A percentile compares a stretch with the other conserved stretches of the same genome.
Evolutionary conservation across 2,329 filamentous ascomycete genomes (phyloP).

Genomic region (Colletotrichum sp.): DNA sequence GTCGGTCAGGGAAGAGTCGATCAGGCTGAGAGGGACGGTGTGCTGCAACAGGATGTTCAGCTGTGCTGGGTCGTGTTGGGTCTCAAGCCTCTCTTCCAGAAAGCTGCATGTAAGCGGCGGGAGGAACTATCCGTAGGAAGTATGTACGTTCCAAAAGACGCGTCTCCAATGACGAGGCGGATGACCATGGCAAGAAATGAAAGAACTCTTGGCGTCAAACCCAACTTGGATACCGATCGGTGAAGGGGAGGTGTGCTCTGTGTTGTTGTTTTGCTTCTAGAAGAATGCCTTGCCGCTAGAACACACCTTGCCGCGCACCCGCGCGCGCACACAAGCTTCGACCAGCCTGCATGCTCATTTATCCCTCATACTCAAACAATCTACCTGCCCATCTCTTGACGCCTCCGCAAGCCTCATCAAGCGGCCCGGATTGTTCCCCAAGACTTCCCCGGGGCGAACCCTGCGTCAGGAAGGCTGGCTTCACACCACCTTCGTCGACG

Average conservation of each 20-base stretch:
- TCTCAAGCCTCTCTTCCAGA: background rate
- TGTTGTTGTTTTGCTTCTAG: background rate
- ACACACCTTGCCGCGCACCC: background rate
- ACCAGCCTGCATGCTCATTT: background rate
- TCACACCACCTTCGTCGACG: background rate
- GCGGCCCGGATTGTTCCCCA: background rate
- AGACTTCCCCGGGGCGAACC: background rate
- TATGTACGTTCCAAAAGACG: background rate
- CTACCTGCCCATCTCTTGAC: background rate
- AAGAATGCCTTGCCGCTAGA: background rate
- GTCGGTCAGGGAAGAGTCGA: background rate
- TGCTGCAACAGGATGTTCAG: background rate
- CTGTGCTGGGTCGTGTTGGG: background rate
- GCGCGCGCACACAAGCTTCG: background rate
- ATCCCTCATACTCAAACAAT: background rate
- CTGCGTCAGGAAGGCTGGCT: background rate
- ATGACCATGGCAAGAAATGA: background rate
- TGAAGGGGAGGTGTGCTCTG: background rate
- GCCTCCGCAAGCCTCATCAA: background rate
- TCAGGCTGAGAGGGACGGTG: background rate
- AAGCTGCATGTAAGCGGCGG: background rate
- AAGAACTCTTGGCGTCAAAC: background rate
- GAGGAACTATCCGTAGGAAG: background rate
- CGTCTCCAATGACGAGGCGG: background rate
- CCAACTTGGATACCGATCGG: background rate